Evolutionary conservation across 2,329 filamentous ascomycete species (phyloP), one percentile per base, ranked within the genome.

Genomic region (Myriosclerotinia scirpicola): DNA sequence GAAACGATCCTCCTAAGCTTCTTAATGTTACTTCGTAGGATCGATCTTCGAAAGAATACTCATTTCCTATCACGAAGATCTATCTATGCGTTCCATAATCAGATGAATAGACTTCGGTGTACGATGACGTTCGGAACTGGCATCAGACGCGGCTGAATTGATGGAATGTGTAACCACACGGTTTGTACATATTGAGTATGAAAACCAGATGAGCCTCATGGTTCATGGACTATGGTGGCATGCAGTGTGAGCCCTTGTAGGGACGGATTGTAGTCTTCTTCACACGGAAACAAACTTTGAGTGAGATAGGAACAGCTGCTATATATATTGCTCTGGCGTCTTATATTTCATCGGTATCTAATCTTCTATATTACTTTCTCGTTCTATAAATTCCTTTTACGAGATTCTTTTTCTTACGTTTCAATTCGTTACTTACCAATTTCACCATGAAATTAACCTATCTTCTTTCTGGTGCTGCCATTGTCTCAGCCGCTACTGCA

Each of bases 381-480:
- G 15, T 12, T 36, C 48, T 17, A 50, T 54, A 38, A 9, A 54
- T 14, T 38, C 17, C 6, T 7, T 26, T 20, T 30, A 30, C n/a
- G 8, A 30, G 59, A 20, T 12, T 15, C 15, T 54, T 7, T 42
- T 14, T 30, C 12, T 3, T 46, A n/a, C 2, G n/a, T 46, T 7
- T 17, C 20, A 6, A 8, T 46, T 46, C 20, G 7, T 6, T 46
- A 20, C 5, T 46, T 46, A n/a, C 44, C 17, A 46, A 9, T 46
- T 46, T 36, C 8, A 60, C 9, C n/a, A 65, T 65, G 63, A 60
- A 65, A 22, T 53, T 53, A 56, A 44, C n/a, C 7, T 53, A 36
- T 22, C 20, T 63, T 40, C 52, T 66, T 42, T 63, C 58, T 6
- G 30, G 50, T 1, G 52, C 56, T 11, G 65, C 50, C 6, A 50